A percentile compares a stretch with the other conserved stretches of the same genome.
phyloP scores from a whole-genome alignment of 1,139 yeast species.

The Saccharomyces hybrid region DNA sequence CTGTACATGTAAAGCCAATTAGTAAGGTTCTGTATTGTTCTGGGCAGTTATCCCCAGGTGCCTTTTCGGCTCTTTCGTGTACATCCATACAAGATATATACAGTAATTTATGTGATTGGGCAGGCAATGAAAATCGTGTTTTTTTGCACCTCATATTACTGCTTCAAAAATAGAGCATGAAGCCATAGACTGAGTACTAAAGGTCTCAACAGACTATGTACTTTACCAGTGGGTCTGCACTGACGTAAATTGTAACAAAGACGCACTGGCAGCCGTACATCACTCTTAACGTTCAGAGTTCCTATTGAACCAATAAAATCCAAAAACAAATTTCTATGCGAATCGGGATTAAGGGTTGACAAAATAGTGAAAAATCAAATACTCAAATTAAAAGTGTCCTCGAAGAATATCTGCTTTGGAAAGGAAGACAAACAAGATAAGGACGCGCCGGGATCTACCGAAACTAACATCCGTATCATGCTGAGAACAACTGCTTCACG shows the following conservation, averaged over 20 bases:
- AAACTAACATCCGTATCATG: background rate
- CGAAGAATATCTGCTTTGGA: background rate
- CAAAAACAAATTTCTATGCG: background rate
- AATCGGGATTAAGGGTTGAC: background rate
- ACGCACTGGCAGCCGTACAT: background rate
- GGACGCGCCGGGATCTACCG: background rate
- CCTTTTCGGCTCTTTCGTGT: too few species aligned
- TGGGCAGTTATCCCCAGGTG: too few species aligned
- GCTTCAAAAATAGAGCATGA: too few species aligned
- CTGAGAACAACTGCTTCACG: slow-evolving; percentile 2
- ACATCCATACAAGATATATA: too few species aligned
- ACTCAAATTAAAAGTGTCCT: background rate
- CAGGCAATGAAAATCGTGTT: too few species aligned
- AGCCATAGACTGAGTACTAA: too few species aligned
- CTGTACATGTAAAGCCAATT: too few species aligned
- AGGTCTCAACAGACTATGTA: too few species aligned
- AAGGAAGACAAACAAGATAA: background rate
- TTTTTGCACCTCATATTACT: too few species aligned
- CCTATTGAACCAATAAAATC: background rate
- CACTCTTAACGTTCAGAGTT: background rate
- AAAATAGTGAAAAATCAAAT: background rate
- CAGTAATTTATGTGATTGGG: too few species aligned
- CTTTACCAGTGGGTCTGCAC: background rate
- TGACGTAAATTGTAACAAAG: too few species aligned
- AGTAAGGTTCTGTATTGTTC: too few species aligned